Evolutionary conservation across 306 rosid genomes (phyloP), one percentile per base, ranked within the genome.

Genomic region (Malus sieversii): DNA sequence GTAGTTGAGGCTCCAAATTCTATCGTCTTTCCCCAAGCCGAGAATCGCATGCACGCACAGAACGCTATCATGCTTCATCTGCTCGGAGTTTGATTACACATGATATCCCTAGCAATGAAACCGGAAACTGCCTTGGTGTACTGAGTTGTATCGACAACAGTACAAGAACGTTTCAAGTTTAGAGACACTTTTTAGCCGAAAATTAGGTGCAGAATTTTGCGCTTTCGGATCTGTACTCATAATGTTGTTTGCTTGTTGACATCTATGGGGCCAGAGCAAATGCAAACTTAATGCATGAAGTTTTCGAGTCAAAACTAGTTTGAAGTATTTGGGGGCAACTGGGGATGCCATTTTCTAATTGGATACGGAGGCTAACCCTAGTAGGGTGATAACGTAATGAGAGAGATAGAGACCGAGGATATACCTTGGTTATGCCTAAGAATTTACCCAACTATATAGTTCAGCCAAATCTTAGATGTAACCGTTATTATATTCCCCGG

Each of bases 41-140:
- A 92, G 93, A 96, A 96, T 63, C 96, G 98, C 75, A 79, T 96
- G 89, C 99, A 92, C 70, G 98, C 99, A 51, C 99, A 96, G 78
- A 96, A 92, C 77, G 98, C 99, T 57, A 72, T 96, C 84, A 90
- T 96, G 99, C 99, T 96, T 76, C 88, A 90, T 81, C 81, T 86
- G 75, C 91, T 96, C 68, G 98, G 93, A 76, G 71, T 80, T 78
- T 95, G 76, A 84, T 30, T 63, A 11, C 42, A 2, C 1, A 32
- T 52, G 55, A 42, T 10, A 9, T 10, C 48, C 80, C 45, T 2
- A 4, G 32, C 8, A 51, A 18, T 4, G 52, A 33, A 45, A 23
- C 29, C 6, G 1, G 55, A 65, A 48, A 11, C 35, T 68, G 53
- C 27, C 55, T 42, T 42, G 45, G 33, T 42, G 51, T 10, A 61